phyloP scores from a whole-genome alignment of 208 protist species.

The Leishmania mexicana region DNA sequence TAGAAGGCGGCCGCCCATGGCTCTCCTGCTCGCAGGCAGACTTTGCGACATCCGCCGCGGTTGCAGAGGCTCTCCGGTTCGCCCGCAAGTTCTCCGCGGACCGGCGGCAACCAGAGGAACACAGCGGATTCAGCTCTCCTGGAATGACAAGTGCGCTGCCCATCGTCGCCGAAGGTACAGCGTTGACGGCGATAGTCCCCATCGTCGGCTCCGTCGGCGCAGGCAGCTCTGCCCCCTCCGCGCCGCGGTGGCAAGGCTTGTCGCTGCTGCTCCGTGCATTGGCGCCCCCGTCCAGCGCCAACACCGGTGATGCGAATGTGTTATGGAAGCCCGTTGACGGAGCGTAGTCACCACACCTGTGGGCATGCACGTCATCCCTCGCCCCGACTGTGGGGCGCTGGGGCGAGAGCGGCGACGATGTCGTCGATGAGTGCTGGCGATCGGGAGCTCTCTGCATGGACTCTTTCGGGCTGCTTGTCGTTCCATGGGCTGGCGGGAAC shows the following conservation, averaged over 20 bases:
- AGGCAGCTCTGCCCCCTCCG: neutral
- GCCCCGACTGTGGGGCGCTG: constrained; percentile 14
- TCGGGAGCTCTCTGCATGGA: neutral
- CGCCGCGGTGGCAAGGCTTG: neutral
- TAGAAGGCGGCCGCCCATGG: neutral
- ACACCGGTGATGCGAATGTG: neutral
- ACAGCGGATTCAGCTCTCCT: neutral
- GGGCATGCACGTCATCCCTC: neutral
- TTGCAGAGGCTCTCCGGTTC: neutral
- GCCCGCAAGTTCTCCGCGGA: constrained; percentile 11
- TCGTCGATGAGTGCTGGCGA: neutral
- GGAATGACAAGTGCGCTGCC: neutral
- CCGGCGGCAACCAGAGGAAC: neutral
- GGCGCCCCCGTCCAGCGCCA: neutral
- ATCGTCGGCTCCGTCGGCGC: too few species aligned
- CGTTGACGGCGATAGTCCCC: neutral
- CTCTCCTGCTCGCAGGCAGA: constrained; percentile 19
- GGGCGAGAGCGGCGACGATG: constrained; percentile 13
- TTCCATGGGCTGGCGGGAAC: neutral
- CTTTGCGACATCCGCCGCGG: neutral
- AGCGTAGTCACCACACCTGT: neutral
- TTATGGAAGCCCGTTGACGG: neutral
- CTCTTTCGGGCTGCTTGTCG: neutral
- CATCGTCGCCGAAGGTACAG: too few species aligned
- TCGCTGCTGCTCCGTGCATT: neutral